Base-by-base conservation (phyloP, 257 asterid genomes). In the Przewalskia tangutica region DNA sequence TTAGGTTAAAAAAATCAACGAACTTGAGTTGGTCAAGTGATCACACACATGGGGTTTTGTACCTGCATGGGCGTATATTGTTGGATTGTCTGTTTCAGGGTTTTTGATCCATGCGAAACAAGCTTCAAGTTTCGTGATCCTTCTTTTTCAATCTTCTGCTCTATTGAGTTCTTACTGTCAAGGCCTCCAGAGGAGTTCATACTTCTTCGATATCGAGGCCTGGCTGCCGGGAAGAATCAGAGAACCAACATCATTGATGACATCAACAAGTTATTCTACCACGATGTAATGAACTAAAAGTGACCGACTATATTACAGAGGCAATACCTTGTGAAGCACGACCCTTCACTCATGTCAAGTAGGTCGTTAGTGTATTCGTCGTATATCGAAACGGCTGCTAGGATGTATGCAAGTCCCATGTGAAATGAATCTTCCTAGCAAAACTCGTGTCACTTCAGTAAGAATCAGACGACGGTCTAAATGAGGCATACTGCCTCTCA, bases 241-340 rank as follows among this genome's bases (percentile, higher is more conserved):
- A 82, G 60, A 73, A 85, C 89, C 86, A 91, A 85, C 81, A 87
- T 80, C 83, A 51, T 40, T 13, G 79, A 63, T 9, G 62, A 42
- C 36, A 81, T 51, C 70, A 59, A 7, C 56, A 48, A 46, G 8
- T 73, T 48, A 27, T 75, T 38, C 42, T 38, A 38, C 34, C 62
- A 48, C 6, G 50, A 48, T 7, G 16, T 75, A 23, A 63, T 40
- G 81, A 23, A 56, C 27, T 67, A 7, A 14, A 46, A n/a, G n/a
- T 18, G 70, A 7, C 3, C 4, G 16, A 20, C 75, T 40, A 42
- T 27, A 79, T 1, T 79, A 55, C 13, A 53, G 46, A 10, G 54
- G 77, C 66, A n/a, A 80, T 92, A 94, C 98, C 98, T 95, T 46
- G 91, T 94, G 86, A 93, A 91, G 85, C 98, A 95, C 7, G 98